These are phyloP conservation scores for Xylariaceae sp. DNA, from an alignment of 2,329 filamentous ascomycete species.

Conservation along the genomic window DNA sequence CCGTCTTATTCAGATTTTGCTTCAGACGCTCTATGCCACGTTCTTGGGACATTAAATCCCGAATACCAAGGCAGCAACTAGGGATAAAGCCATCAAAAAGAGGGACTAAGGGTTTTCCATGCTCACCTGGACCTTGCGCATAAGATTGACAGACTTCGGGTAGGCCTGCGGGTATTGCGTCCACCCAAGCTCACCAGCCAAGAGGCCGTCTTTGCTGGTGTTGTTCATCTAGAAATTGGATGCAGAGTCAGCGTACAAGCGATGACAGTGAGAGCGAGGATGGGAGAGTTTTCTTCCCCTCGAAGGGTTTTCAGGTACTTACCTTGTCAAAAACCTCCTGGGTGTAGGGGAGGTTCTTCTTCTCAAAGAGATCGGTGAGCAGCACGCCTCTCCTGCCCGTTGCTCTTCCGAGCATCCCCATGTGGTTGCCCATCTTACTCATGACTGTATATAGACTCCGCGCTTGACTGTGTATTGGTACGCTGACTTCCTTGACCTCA, in stretches of 20 bases:
- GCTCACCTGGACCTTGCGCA: not conserved
- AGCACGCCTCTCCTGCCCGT: conserved; percentile 15
- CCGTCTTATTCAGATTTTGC: too few species aligned
- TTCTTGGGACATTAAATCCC: too few species aligned
- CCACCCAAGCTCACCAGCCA: conserved; percentile 2
- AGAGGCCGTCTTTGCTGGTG: not conserved
- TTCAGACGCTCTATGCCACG: too few species aligned
- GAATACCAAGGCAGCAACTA: too few species aligned
- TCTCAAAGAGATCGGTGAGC: conserved; percentile 26
- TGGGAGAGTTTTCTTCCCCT: not conserved
- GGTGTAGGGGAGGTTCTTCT: conserved; percentile 25
- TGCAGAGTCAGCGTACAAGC: not conserved
- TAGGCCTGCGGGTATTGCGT: not conserved
- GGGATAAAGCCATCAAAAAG: too few species aligned
- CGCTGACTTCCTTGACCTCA: conserved; percentile 18
- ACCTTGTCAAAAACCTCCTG: not conserved
- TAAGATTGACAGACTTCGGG: conserved; percentile 1
- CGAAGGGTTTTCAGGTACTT: not conserved
- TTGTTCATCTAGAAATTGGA: not conserved
- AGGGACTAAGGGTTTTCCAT: too few species aligned
- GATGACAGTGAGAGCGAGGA: not conserved
- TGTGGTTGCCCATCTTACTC: conserved; percentile 23
- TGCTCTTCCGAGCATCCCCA: conserved; percentile 24
- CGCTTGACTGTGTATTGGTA: conserved; percentile 18
- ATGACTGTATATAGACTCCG: conserved; percentile 14